Base-by-base conservation (phyloP, 2,329 filamentous ascomycete genomes). In the Botrytis hyacinthi region DNA sequence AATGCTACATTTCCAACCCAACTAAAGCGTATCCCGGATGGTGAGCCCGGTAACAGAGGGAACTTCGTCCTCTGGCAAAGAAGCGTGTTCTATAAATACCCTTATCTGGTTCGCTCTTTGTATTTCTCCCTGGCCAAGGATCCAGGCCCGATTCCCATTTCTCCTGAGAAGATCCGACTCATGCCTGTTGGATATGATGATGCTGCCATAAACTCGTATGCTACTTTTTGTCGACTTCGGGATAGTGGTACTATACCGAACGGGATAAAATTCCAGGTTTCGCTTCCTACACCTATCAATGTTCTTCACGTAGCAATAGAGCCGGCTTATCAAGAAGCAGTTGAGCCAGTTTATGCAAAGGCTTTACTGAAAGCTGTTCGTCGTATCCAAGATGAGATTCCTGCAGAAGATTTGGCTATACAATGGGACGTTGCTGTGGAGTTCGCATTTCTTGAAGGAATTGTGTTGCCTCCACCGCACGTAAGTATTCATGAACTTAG, bases 21-120 rank as follows among this genome's bases (percentile, higher is more conserved):
- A 20, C 76, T 84, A 40, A 78, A 76, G 40, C 80, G 80, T 48
- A 80, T 85, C 5, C 83, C 83, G 4, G 84, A 85, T 75, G 84
- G 83, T 65, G 84, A 85, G 75, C 82, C 82, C 10, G 82, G 79
- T 22, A 62, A 79, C 59, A 79, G 83, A 42, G 66, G 79, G 14
- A 78, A 76, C 44, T 84, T 81, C 71, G 79, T 82, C 22, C 69
- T 71, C 51, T 84, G 79, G 76, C 83, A 83, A 75, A 72, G 75
- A 40, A 68, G 74, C 22, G 74, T 80, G 37, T 83, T 84, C 76
- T 67, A 73, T 37, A 77, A 65, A 48, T 60, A 60, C 46, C 71
- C 72, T 61, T 73, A 14, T 70, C 72, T 40, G 54, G 73, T 73
- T 29, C 73, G 57, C 60, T 70, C 69, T 57, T 63, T 59, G 8